Evolutionary conservation across 1,284 basidiomycete genomes (phyloP).

Genomic region (Thecaphora frezii): DNA sequence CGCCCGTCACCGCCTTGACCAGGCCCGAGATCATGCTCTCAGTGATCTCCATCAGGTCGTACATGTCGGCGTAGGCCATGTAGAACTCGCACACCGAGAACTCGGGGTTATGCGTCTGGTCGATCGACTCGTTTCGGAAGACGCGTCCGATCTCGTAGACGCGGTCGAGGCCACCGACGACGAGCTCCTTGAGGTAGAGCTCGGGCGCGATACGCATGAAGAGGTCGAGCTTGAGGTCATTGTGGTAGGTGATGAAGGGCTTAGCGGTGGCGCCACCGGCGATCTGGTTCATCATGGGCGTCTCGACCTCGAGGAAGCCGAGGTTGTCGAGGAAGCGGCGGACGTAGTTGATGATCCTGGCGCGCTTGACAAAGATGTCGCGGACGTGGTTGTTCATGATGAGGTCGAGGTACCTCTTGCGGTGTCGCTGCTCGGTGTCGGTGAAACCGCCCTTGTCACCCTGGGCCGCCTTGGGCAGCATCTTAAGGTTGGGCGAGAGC

Average conservation of each 20-base stretch:
- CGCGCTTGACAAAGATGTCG: constrained; percentile 84
- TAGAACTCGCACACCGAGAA: constrained; percentile 97
- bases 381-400: constrained; percentile 91
- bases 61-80: constrained; percentile 99
- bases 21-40: constrained; percentile 88
- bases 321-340: constrained; percentile 86
- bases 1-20: constrained; percentile 82
- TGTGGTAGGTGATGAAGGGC: constrained; percentile 98
- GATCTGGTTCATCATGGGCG: constrained; percentile 95
- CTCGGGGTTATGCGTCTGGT: constrained; percentile 70
- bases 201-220: constrained; percentile 97
- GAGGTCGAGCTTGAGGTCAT: constrained; percentile 95
- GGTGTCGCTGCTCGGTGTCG: constrained; percentile 93
- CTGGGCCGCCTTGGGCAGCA: constrained; percentile 67
- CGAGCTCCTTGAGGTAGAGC: constrained; percentile 95
- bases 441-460: constrained; percentile 66
- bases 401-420: constrained; percentile 98
- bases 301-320: constrained; percentile 98
- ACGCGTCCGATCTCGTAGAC: constrained; percentile 98
- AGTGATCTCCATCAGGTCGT: constrained; percentile 97
- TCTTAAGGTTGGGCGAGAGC: constrained; percentile 93
- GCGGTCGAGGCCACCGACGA: constrained; percentile 94
- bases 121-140: constrained; percentile 98
- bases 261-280: constrained; percentile 98
- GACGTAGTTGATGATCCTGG: constrained; percentile 64